These are phyloP conservation scores for Lipomyces sp. DNA, from an alignment of 805 yeast species.

Conservation along the genomic window DNA sequence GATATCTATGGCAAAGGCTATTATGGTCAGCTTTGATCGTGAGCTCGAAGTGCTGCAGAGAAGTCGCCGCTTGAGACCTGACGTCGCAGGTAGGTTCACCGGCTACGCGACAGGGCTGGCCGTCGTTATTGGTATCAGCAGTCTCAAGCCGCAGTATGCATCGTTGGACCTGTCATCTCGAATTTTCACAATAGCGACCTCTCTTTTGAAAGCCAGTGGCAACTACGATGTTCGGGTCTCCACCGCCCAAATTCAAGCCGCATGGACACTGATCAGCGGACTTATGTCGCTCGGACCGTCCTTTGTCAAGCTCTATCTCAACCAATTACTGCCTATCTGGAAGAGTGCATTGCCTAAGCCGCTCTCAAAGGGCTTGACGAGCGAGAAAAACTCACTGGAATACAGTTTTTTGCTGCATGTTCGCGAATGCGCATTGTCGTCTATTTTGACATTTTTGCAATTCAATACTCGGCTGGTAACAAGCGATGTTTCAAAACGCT, in stretches of 20 bases:
- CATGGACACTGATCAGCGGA: conserved; percentile 64
- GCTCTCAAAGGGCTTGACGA: conserved; percentile 41
- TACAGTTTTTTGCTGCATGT: conserved; percentile 44
- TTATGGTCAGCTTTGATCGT: conserved; percentile 29
- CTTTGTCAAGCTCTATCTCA: conserved; percentile 52
- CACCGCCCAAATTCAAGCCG: conserved; percentile 45
- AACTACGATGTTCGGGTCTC: conserved; percentile 34
- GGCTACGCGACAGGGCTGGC: conserved; percentile 37
- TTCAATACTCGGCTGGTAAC: conserved; percentile 42
- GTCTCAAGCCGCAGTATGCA: conserved; percentile 39
- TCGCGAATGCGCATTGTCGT: conserved; percentile 56
- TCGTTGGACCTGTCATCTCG: conserved; percentile 46
- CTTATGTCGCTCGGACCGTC: conserved; percentile 57
- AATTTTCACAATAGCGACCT: conserved; percentile 45
- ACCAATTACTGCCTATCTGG: conserved; percentile 64
- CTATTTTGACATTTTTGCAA: conserved; percentile 50
- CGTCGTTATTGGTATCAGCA: conserved; percentile 32
- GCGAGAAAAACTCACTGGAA: conserved; percentile 35
- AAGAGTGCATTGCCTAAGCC: conserved; percentile 49
- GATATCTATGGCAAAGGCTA: conserved; percentile 25
- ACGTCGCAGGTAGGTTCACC: conserved; percentile 25
- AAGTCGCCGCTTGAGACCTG: conserved; percentile 19
- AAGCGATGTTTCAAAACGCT: conserved; percentile 44
- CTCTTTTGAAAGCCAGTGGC: conserved; percentile 41
- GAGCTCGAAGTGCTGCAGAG: conserved; percentile 29